Evolutionary conservation across 371 early-diverging fungal species (phyloP).

Genomic region (Syncephalastrum racemosum): DNA sequence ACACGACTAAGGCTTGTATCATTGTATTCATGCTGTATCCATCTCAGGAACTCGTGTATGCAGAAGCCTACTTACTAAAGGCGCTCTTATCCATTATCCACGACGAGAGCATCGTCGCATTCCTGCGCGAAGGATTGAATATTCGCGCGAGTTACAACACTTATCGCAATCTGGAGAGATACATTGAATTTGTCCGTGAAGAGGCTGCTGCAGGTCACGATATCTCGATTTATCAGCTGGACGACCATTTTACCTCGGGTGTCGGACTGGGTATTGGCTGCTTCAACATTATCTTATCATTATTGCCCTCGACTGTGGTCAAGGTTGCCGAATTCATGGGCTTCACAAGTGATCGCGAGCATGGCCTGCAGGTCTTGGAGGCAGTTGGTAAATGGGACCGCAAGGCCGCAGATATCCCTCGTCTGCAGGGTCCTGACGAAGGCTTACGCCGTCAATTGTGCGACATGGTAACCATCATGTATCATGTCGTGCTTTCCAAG

Average conservation of each 20-base stretch:
- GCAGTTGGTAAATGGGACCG: slow-evolving; percentile 56
- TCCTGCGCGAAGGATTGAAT: slow-evolving; percentile 73
- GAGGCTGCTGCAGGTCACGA: slow-evolving; percentile 33
- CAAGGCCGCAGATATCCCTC: slow-evolving; percentile 28
- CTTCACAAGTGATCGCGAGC: slow-evolving; percentile 64
- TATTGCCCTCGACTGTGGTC: slow-evolving; percentile 48
- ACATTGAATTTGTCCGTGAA: slow-evolving; percentile 44
- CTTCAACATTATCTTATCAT: slow-evolving; percentile 49
- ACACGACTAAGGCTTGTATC: neutral
- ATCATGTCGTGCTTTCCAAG: slow-evolving; percentile 69
- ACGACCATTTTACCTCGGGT: slow-evolving; percentile 74
- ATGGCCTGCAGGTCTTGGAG: slow-evolving; percentile 64
- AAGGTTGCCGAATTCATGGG: slow-evolving; percentile 71
- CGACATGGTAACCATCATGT: slow-evolving; percentile 60
- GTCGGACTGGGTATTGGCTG: slow-evolving; percentile 69
- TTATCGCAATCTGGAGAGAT: slow-evolving; percentile 60
- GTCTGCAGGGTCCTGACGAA: slow-evolving; percentile 14
- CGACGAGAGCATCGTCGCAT: slow-evolving; percentile 69
- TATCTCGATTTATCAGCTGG: slow-evolving; percentile 41
- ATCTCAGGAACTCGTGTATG: slow-evolving; percentile 64
- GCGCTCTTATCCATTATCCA: slow-evolving; percentile 66
- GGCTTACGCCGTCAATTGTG: slow-evolving; percentile 54
- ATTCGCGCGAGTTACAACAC: slow-evolving; percentile 67
- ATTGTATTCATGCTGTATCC: neutral
- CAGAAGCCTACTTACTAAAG: slow-evolving; percentile 69